Conservation (phyloP, 1,284 basidiomycete species). For the Leccinum huronense region DNA sequence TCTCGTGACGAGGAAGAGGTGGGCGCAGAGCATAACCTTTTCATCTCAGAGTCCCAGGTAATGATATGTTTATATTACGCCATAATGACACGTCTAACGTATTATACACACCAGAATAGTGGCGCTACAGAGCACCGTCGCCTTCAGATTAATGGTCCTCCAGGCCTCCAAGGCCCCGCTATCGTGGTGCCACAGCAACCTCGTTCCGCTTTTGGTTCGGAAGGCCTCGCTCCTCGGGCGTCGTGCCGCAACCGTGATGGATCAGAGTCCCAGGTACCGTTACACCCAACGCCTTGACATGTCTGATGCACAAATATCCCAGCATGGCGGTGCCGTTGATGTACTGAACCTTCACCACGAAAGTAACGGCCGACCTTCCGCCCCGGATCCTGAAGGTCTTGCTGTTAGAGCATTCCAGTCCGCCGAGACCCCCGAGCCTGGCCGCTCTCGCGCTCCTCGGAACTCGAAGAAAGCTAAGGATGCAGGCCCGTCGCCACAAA, state of each 20-base stretch:
- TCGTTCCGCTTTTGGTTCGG: too few relatives aligned
- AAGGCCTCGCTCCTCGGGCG: too few relatives aligned
- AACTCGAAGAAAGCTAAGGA: neutral
- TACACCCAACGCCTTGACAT: too few relatives aligned
- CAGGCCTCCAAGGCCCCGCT: too few relatives aligned
- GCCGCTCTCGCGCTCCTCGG: neutral
- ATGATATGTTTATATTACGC: neutral
- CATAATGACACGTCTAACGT: too few relatives aligned
- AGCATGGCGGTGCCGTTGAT: neutral
- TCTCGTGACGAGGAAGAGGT: neutral
- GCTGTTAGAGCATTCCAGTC: neutral
- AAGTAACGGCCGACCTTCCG: neutral
- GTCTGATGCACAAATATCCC: neutral
- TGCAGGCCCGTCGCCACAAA: neutral
- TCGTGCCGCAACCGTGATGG: too few relatives aligned
- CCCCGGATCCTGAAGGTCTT: neutral
- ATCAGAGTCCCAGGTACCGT: too few relatives aligned
- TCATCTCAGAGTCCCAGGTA: neutral
- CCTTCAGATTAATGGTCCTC: too few relatives aligned
- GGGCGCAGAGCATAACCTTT: neutral
- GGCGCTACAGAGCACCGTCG: too few relatives aligned
- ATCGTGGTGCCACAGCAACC: too few relatives aligned
- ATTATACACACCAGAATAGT: too few relatives aligned
- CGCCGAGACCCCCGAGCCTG: neutral
- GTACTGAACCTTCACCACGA: neutral